Conservation (phyloP, 2,329 filamentous ascomycete genomes). For the Scedosporium minutisporum region DNA sequence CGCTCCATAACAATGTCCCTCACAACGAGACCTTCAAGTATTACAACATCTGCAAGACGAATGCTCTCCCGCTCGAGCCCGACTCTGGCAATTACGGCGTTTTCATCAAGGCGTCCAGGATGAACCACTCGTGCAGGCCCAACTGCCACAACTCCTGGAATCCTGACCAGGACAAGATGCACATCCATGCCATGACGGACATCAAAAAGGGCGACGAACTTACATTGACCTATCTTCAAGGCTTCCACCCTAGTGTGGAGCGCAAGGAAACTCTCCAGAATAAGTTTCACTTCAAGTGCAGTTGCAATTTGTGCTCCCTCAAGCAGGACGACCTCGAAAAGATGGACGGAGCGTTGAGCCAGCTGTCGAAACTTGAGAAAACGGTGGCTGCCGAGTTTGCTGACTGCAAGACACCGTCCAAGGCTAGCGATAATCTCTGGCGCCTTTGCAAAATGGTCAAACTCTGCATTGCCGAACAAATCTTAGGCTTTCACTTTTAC, state of each 20-base stretch:
- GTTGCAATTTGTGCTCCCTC: neutral
- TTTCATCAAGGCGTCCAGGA: neutral
- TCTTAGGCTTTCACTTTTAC: neutral
- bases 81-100: neutral
- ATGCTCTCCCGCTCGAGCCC: neutral
- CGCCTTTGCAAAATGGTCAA: too few relatives aligned
- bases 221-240: conserved; percentile 6
- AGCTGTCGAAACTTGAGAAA: neutral
- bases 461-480: neutral
- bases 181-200: neutral
- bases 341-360: neutral
- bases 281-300: conserved; percentile 4
- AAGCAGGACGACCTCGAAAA: neutral
- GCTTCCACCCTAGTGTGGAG: neutral
- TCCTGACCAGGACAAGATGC: neutral
- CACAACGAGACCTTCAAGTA: neutral
- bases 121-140: neutral
- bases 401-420: too few relatives aligned
- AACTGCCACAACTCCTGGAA: neutral
- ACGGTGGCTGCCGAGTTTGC: too few relatives aligned
- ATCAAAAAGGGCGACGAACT: conserved; percentile 7
- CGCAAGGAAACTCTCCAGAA: neutral
- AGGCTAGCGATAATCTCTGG: too few relatives aligned
- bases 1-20: neutral
- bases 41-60: neutral